Percentiles rank a stretch among this genome's conserved stretches.
Conservation (phyloP, 2,329 filamentous ascomycete species). For the Exserohilum turcica region DNA sequence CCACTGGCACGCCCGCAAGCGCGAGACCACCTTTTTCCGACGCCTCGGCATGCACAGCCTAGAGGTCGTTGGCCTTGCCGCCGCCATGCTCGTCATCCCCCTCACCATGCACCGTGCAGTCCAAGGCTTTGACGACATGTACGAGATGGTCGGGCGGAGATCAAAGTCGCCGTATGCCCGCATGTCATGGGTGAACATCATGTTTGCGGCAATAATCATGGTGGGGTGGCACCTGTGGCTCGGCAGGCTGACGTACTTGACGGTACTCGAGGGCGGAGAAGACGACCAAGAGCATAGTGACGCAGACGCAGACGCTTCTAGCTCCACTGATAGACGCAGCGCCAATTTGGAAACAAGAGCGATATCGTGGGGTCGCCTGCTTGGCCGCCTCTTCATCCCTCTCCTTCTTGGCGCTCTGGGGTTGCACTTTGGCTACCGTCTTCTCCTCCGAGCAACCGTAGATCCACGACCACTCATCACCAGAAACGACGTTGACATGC, state of each 20-base stretch:
- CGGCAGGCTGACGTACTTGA: conserved; percentile 16
- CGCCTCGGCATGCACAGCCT: conserved; percentile 18
- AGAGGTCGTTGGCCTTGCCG: conserved; percentile 15
- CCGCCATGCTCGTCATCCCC: conserved; percentile 22
- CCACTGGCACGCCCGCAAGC: conserved; percentile 11
- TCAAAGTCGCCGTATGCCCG: conserved; percentile 20
- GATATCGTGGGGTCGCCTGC: conserved; percentile 16
- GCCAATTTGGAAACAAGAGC: not conserved
- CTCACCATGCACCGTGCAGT: conserved; percentile 21
- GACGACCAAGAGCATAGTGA: not conserved
- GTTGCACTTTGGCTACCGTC: conserved; percentile 9
- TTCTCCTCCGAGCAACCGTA: not conserved
- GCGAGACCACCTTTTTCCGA: conserved; percentile 1
- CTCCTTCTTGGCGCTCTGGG: conserved; percentile 9
- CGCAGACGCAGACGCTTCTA: not conserved
- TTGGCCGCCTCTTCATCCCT: conserved; percentile 17
- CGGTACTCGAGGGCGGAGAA: conserved; percentile 8
- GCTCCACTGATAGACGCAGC: not conserved
- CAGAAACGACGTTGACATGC: conserved; percentile 11
- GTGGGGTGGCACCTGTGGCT: conserved; percentile 24
- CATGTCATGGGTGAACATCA: not conserved
- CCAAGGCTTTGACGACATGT: conserved; percentile 16
- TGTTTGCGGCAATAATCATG: conserved; percentile 11
- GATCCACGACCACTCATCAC: conserved; percentile 3
- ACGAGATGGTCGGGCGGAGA: conserved; percentile 21